A percentile compares a stretch with the other conserved stretches of the same genome.
Conservation (phyloP, 169 alveolate species). For the Cryptosporidium xiaoi region DNA sequence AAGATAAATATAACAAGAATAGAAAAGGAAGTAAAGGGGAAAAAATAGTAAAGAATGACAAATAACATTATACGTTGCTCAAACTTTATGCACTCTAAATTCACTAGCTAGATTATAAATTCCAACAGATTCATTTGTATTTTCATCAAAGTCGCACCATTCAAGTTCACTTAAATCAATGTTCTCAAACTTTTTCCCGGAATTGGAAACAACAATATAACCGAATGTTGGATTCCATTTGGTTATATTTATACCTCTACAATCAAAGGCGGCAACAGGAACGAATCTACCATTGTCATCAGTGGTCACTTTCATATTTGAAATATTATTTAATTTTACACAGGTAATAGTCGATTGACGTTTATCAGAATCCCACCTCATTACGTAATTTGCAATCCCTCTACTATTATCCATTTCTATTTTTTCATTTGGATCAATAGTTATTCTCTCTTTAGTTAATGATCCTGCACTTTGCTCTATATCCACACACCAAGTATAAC, state of each 20-base stretch:
- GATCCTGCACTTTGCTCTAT: conserved; percentile 68
- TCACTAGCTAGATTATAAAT: conserved; percentile 51
- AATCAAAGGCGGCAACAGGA: conserved; percentile 68
- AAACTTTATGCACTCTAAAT: conserved; percentile 36
- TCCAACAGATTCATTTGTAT: conserved; percentile 67
- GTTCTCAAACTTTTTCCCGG: conserved; percentile 59
- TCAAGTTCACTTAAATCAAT: conserved; percentile 43
- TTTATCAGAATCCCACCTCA: conserved; percentile 72
- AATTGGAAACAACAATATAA: conserved; percentile 25
- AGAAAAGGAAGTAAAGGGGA: background rate
- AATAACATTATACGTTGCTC: background rate
- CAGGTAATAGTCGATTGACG: conserved; percentile 61
- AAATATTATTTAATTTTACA: conserved; percentile 23
- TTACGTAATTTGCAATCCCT: conserved; percentile 57
- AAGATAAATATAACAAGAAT: too few relatives aligned
- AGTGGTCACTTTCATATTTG: conserved; percentile 35
- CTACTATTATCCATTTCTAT: conserved; percentile 70
- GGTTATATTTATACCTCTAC: conserved; percentile 53
- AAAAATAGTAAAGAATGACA: background rate
- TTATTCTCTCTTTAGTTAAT: conserved; percentile 46
- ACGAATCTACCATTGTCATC: conserved; percentile 52
- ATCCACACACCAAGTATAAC: conserved; percentile 68
- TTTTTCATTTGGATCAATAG: conserved; percentile 65
- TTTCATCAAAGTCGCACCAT: conserved; percentile 73
- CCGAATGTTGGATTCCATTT: conserved; percentile 72